Evolutionary conservation across 768 basidiomycete genomes (phyloP).

Genomic region (Pilatotrama ljubarskyi): DNA sequence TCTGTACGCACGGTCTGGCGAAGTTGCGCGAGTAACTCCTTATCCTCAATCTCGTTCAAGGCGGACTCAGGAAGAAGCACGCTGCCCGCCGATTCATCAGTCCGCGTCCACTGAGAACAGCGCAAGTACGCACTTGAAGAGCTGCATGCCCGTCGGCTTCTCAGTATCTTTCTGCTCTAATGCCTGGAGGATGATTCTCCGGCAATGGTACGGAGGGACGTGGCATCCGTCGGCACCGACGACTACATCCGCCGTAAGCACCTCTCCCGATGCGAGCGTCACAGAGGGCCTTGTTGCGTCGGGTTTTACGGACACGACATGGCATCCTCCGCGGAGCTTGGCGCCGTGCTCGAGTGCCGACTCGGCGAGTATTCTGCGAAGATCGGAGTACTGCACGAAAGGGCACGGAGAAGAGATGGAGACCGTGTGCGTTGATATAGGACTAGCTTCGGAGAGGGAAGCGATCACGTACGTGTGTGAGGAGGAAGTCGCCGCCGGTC

Average conservation of each 20-base stretch:
- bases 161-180: slow-evolving; percentile 8
- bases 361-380: slow-evolving; percentile 31
- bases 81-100: background rate
- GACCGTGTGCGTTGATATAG: background rate
- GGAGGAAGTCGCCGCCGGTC: slow-evolving; percentile 48
- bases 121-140: slow-evolving; percentile 20
- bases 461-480: slow-evolving; percentile 43
- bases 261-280: slow-evolving; percentile 28
- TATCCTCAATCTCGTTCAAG: slow-evolving; percentile 11
- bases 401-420: background rate
- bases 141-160: slow-evolving; percentile 11
- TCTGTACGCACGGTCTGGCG: slow-evolving; percentile 5
- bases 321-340: slow-evolving; percentile 18
- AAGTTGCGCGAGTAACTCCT: slow-evolving; percentile 7
- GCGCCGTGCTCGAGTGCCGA: slow-evolving; percentile 23
- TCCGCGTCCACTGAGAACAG: background rate
- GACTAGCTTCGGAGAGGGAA: background rate
- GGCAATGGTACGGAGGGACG: slow-evolving; percentile 4
- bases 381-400: slow-evolving; percentile 29
- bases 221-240: slow-evolving; percentile 30
- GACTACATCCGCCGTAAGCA: slow-evolving; percentile 30
- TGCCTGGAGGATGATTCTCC: slow-evolving; percentile 15
- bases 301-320: slow-evolving; percentile 18
- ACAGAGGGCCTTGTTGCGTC: slow-evolving; percentile 22
- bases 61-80: slow-evolving; percentile 9